These are phyloP conservation scores for Tothia fuscella DNA, from an alignment of 2,329 filamentous ascomycete species.

Conservation along the genomic window DNA sequence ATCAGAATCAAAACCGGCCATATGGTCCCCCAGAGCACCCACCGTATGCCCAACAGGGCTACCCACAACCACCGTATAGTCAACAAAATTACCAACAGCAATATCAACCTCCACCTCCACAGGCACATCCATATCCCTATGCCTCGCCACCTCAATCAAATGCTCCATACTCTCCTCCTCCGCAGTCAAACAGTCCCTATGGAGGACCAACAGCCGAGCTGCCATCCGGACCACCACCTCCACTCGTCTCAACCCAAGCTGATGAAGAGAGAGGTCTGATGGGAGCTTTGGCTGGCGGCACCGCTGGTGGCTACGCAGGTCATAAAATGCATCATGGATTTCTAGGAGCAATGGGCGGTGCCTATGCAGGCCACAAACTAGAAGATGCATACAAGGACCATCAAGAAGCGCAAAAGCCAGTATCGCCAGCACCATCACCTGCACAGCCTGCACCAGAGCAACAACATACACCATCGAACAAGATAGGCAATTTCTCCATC, in stretches of 20 bases:
- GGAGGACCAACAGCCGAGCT: background rate
- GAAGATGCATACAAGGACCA: constrained; percentile 10
- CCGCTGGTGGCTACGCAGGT: constrained; percentile 6
- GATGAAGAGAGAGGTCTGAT: constrained; percentile 10
- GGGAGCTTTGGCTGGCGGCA: constrained; percentile 8
- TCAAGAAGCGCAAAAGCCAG: background rate
- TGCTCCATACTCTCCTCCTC: too few species aligned
- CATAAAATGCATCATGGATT: constrained; percentile 10
- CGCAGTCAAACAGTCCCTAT: too few species aligned
- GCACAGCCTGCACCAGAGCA: background rate
- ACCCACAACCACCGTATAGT: background rate
- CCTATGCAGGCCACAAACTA: constrained; percentile 10
- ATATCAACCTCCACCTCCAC: background rate
- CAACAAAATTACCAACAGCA: constrained; percentile 3
- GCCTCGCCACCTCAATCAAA: background rate
- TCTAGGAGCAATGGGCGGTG: constrained; percentile 7
- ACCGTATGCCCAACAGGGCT: background rate
- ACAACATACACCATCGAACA: background rate
- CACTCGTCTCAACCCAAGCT: background rate
- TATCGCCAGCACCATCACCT: background rate
- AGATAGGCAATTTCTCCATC: constrained; percentile 7
- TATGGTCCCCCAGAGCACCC: background rate
- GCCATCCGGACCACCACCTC: background rate
- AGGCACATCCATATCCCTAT: background rate
- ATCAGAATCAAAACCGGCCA: too few species aligned